These are phyloP conservation scores for Penicillium sclerotigenum DNA, from an alignment of 2,329 filamentous ascomycete species.

Conservation along the genomic window DNA sequence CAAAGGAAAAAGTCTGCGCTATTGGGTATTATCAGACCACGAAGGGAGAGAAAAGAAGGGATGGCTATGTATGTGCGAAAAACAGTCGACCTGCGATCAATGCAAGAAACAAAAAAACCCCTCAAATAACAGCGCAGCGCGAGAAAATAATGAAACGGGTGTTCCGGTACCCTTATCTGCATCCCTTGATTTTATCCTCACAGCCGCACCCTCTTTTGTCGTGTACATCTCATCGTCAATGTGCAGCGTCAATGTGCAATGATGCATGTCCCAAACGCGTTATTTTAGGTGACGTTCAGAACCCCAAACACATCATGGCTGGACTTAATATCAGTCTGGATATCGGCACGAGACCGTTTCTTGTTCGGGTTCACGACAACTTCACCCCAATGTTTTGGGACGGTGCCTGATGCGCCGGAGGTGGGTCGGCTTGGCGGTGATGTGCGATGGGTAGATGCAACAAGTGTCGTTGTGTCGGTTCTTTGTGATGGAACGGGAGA, in stretches of 20 bases:
- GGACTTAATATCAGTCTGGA: conserved; percentile 22
- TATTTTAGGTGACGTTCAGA: conserved; percentile 32
- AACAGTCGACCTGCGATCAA: conserved; percentile 32
- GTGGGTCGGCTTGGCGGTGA: conserved; percentile 14
- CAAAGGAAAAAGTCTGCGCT: conserved; percentile 14
- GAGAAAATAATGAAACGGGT: conserved; percentile 9
- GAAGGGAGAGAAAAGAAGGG: conserved; percentile 13
- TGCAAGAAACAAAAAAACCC: conserved; percentile 15
- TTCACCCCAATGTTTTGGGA: conserved; percentile 45
- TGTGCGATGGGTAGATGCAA: conserved; percentile 11
- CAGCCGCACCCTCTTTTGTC: conserved; percentile 7
- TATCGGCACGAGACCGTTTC: conserved; percentile 30
- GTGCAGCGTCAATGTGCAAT: conserved; percentile 11
- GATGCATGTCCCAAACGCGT: conserved; percentile 7
- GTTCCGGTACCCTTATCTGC: conserved; percentile 4
- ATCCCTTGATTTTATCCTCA: background rate
- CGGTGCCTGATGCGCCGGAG: conserved; percentile 21
- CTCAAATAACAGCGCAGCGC: background rate
- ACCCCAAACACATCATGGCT: conserved; percentile 41
- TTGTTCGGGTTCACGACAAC: conserved; percentile 43
- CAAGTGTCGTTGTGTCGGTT: conserved; percentile 12
- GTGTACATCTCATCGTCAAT: conserved; percentile 11
- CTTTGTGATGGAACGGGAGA: conserved; percentile 19
- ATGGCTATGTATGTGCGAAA: conserved; percentile 20
- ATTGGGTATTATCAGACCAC: conserved; percentile 23